phyloP scores from a whole-genome alignment of 176 grass and related monocot genomes.

The Oryza glumipatula region DNA sequence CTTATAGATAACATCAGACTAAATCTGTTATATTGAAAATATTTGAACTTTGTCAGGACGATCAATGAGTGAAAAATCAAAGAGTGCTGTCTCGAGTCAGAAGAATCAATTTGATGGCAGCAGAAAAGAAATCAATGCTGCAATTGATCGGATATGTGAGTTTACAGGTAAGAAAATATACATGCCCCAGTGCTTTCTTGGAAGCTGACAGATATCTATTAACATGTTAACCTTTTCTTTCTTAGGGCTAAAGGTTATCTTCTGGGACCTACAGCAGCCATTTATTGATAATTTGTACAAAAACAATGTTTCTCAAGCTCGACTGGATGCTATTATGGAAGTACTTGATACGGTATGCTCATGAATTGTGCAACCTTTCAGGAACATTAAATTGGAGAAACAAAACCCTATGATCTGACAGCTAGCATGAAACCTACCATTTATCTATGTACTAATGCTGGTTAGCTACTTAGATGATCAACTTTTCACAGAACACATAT shows the following conservation, averaged over 20 bases:
- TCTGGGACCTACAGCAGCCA: constrained; percentile 90
- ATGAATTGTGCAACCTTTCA: constrained; percentile 26
- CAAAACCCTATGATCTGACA: not conserved
- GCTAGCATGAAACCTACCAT: not conserved
- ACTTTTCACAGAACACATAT: not conserved
- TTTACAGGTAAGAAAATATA: constrained; percentile 75
- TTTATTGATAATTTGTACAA: constrained; percentile 96
- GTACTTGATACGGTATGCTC: constrained; percentile 81
- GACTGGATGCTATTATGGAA: constrained; percentile 75
- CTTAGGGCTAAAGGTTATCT: constrained; percentile 89
- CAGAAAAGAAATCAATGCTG: constrained; percentile 93
- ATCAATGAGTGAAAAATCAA: constrained; percentile 70
- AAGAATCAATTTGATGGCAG: constrained; percentile 90
- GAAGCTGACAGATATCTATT: constrained; percentile 35
- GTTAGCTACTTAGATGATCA: not conserved
- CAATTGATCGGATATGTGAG: constrained; percentile 91
- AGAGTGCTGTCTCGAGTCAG: constrained; percentile 50
- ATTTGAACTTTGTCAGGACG: constrained; percentile 65
- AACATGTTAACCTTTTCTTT: constrained; percentile 40
- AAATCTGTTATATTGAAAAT: constrained; percentile 13
- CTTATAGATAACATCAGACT: constrained; percentile 18
- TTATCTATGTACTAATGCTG: constrained; percentile 1
- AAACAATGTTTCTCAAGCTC: constrained; percentile 65
- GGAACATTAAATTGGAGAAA: not conserved
- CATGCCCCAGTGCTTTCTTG: not conserved